Evolutionary conservation across 768 basidiomycete species (phyloP), one percentile per base, ranked within the genome.

Genomic region (Phlebiopsis gigantea): DNA sequence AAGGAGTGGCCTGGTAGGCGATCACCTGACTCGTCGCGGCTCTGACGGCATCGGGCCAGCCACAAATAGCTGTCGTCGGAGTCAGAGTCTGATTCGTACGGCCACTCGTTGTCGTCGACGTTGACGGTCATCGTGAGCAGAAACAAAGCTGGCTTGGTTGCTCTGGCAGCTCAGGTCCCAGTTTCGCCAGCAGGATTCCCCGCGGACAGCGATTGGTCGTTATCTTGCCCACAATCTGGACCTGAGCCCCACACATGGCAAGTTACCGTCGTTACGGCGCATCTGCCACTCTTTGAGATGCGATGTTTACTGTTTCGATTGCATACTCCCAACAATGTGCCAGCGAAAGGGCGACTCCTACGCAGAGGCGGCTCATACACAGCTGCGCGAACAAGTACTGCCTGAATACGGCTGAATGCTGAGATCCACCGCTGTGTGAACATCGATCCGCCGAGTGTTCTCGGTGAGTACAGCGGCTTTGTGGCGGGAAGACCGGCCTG

Each of bases 41-140:
- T 42, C 49, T 58, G 57, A 55, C 60, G 60, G 53, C 51, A 55
- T 56, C 57, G 60, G 61, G 62, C 49, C 22, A 62, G 39, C 67
- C 67, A 68, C 50, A 68, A 55, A 64, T 62, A 62, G 50, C 31
- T 41, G 29, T 63, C 61, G 55, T 62, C 66, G 41, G 59, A 53
- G 30, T 68, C 67, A n/a, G 62, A 62, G 54, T 63, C 64, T 17
- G 57, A 60, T n/a, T 55, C 59, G 43, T 49, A 53, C 14, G 22
- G 17, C 26, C 34, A 53, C 17, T 59, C 55, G 46, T 53, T 39
- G 57, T 39, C 54, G 54, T 57, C 55, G 25, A 48, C 41, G 39
- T 57, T 31, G 24, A 57, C 55, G 39, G 50, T 31, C 50, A 56
- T 54, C 24, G 55, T 26, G 55, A 15, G 46, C 49, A 45, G 53